phyloP scores from a whole-genome alignment of 805 yeast genomes.

The Grigorovia humatica region DNA sequence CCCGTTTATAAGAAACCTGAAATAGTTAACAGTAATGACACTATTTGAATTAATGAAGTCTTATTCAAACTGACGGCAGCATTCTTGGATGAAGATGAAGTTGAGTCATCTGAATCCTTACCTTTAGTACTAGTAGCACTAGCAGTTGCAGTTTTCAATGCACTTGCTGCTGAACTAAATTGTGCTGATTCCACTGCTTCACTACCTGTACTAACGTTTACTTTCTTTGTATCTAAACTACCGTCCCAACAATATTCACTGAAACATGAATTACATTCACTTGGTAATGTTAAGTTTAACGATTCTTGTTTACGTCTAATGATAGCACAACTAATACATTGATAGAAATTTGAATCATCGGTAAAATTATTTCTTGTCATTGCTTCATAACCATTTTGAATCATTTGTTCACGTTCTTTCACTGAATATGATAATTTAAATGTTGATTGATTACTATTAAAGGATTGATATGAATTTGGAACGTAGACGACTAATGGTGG shows the following conservation, averaged over 20 bases:
- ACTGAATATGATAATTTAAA: conserved; percentile 52
- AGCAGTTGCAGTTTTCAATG: conserved; percentile 3
- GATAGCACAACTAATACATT: conserved; percentile 77
- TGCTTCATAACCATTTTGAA: conserved; percentile 65
- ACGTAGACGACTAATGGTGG: conserved; percentile 74
- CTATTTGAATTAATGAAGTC: background rate
- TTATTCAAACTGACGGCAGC: background rate
- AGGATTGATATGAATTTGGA: conserved; percentile 63
- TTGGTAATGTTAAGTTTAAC: conserved; percentile 43
- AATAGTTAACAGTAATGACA: background rate
- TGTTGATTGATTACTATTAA: conserved; percentile 62
- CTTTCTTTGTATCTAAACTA: conserved; percentile 8
- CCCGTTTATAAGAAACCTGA: conserved; percentile 3
- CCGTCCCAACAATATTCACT: conserved; percentile 71
- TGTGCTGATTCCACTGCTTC: conserved; percentile 4
- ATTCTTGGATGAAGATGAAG: conserved; percentile 2
- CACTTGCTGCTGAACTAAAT: conserved; percentile 6
- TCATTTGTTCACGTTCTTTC: conserved; percentile 47
- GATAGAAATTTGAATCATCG: conserved; percentile 54
- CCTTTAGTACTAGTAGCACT: background rate
- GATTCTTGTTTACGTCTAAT: conserved; percentile 71
- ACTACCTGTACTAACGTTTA: conserved; percentile 12
- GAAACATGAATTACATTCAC: conserved; percentile 66
- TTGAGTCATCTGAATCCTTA: background rate
- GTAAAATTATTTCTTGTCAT: conserved; percentile 59